Percentiles rank a stretch among this genome's conserved stretches.
Evolutionary conservation across 1,284 basidiomycete species (phyloP).

Genomic region (Apiotrichum montevideense): DNA sequence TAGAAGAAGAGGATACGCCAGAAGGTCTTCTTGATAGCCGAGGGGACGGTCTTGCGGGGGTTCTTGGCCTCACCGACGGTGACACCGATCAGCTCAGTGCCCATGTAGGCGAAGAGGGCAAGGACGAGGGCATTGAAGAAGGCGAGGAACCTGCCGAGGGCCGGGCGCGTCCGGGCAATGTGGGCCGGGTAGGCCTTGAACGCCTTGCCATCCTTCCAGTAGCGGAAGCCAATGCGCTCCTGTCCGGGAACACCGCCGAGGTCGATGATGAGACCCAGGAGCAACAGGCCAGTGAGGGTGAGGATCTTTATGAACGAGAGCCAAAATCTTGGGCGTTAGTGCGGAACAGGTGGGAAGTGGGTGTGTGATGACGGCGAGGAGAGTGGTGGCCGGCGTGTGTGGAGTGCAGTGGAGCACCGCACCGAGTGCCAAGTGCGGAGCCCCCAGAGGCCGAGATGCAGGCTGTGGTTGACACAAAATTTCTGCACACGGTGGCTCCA

Average conservation of each 20-base stretch:
- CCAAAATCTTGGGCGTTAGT: constrained; percentile 46
- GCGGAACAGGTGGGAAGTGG: not conserved
- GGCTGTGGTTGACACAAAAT: no score
- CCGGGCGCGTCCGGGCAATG: constrained; percentile 4
- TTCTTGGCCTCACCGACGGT: constrained; percentile 51
- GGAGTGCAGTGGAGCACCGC: no score
- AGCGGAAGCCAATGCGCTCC: constrained; percentile 56
- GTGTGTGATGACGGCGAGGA: no score
- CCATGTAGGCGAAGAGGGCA: constrained; percentile 52
- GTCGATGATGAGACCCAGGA: constrained; percentile 57
- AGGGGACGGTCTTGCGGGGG: constrained; percentile 57
- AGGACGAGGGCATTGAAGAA: constrained; percentile 23
- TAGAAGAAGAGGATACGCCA: constrained; percentile 65
- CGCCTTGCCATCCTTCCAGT: constrained; percentile 50
- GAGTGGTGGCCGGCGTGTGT: no score
- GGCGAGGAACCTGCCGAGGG: constrained; percentile 32
- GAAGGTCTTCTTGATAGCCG: constrained; percentile 54
- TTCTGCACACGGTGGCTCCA: no score
- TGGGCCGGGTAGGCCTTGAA: constrained; percentile 32
- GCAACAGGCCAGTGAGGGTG: constrained; percentile 56
- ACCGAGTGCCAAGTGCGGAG: no score
- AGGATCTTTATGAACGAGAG: constrained; percentile 53
- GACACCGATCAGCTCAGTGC: constrained; percentile 55
- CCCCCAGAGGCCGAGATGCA: no score
- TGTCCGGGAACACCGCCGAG: constrained; percentile 62